Evolutionary conservation across 352 stramenopile species (phyloP).

Genomic region (Pythium brassicae): DNA sequence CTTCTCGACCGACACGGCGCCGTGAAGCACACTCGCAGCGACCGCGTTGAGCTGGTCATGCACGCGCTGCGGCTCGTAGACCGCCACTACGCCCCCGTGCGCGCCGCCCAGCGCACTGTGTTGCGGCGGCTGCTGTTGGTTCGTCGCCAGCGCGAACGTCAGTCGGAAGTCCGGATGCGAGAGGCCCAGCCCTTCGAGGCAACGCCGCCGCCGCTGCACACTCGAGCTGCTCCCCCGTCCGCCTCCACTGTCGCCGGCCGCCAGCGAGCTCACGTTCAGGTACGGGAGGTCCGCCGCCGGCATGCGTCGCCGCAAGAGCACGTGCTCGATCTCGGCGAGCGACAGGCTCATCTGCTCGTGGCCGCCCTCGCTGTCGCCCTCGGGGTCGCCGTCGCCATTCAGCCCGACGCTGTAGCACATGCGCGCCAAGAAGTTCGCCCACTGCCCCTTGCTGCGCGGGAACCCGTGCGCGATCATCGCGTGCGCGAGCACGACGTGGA

Average conservation of each 20-base stretch:
- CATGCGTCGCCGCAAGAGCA: slow-evolving; percentile 58
- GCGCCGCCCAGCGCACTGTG: slow-evolving; percentile 7
- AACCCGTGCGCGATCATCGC: slow-evolving; percentile 71
- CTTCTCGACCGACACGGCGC: slow-evolving; percentile 27
- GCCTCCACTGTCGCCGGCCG: neutral
- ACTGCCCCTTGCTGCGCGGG: slow-evolving; percentile 50
- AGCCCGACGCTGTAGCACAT: slow-evolving; percentile 62
- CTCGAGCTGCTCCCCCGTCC: neutral
- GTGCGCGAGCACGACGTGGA: slow-evolving; percentile 69
- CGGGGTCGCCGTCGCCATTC: slow-evolving; percentile 5
- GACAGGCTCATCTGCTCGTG: slow-evolving; percentile 45
- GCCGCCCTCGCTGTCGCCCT: no score
- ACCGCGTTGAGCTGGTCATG: slow-evolving; percentile 76
- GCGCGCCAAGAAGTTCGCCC: slow-evolving; percentile 45
- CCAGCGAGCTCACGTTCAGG: slow-evolving; percentile 14
- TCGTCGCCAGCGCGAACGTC: slow-evolving; percentile 63
- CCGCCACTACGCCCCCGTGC: slow-evolving; percentile 20
- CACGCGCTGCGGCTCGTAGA: slow-evolving; percentile 31
- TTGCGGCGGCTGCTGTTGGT: slow-evolving; percentile 34
- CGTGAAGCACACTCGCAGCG: slow-evolving; percentile 16
- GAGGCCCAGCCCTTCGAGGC: slow-evolving; percentile 32
- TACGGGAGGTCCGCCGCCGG: slow-evolving; percentile 46
- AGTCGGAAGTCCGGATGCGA: slow-evolving; percentile 75
- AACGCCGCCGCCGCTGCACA: neutral
- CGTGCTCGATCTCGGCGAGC: slow-evolving; percentile 74